Percentiles rank a stretch among this genome's conserved stretches.
Conservation (phyloP, 768 basidiomycete species). For the Amanita polypyramis region DNA sequence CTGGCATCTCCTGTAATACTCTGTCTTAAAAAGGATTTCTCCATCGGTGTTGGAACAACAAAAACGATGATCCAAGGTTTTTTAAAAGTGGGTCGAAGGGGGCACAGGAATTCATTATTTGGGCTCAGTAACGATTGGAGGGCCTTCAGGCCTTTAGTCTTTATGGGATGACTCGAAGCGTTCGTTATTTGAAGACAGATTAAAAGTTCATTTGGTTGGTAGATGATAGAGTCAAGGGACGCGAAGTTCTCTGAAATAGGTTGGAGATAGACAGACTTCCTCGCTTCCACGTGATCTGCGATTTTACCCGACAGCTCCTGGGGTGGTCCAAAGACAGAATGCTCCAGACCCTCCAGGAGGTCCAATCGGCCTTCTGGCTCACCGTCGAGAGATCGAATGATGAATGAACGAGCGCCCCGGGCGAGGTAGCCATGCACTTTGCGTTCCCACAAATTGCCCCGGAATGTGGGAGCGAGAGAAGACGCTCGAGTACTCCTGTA, state of each 20-base stretch:
- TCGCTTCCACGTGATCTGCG: background rate
- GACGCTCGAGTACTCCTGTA: background rate
- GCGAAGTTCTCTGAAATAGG: background rate
- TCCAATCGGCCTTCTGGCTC: background rate
- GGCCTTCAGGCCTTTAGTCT: background rate
- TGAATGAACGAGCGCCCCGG: background rate
- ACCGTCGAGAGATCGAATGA: constrained; percentile 1
- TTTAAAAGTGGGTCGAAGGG: background rate
- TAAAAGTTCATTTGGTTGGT: background rate
- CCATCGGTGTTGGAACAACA: constrained; percentile 1
- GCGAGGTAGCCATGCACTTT: background rate
- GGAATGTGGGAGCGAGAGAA: background rate
- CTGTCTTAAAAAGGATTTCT: background rate
- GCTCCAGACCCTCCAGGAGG: background rate
- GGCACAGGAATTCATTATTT: background rate
- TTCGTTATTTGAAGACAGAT: background rate
- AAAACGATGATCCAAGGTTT: constrained; percentile 1
- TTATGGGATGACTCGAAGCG: background rate
- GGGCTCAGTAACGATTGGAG: background rate
- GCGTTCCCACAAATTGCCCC: background rate
- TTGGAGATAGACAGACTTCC: background rate
- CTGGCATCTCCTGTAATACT: background rate
- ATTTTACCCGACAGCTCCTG: background rate
- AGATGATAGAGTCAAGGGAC: background rate
- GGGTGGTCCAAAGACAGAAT: background rate